Evolutionary conservation across 2,329 filamentous ascomycete species (phyloP).

Genomic region (Ophiostoma sp.): DNA sequence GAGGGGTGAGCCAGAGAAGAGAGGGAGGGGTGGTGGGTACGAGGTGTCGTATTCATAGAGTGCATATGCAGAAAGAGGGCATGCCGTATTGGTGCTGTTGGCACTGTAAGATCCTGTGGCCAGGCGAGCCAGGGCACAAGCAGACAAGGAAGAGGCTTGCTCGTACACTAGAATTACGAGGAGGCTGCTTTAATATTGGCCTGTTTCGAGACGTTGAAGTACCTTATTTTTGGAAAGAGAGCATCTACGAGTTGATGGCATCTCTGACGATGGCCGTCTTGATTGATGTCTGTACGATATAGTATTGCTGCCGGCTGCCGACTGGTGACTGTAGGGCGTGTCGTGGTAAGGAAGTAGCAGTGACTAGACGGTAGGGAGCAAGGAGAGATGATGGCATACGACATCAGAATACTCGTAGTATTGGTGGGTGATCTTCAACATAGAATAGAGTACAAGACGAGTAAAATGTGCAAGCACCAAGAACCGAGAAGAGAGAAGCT

Average conservation of each 20-base stretch:
- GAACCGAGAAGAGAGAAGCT: neutral
- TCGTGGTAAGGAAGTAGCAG: too few species aligned
- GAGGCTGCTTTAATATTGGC: neutral
- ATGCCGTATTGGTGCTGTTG: neutral
- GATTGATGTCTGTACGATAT: neutral
- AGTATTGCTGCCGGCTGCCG: neutral
- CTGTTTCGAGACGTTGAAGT: constrained; percentile 4
- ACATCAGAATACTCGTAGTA: too few species aligned
- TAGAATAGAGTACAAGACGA: too few species aligned
- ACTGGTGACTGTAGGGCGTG: too few species aligned
- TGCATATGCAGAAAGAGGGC: neutral
- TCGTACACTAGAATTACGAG: constrained; percentile 4
- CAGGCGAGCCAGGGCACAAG: neutral
- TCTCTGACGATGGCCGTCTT: constrained; percentile 4
- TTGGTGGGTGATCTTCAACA: too few species aligned
- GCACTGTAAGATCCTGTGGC: neutral
- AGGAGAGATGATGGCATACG: neutral
- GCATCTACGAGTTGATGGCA: neutral
- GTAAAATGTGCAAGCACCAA: too few species aligned
- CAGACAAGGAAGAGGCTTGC: neutral
- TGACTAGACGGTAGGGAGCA: too few species aligned
- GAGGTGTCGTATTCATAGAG: constrained; percentile 2
- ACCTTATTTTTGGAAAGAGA: too few species aligned
- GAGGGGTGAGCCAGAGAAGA: constrained; percentile 15
- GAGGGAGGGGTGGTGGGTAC: neutral